Base-by-base conservation (phyloP, 805 yeast genomes). In the Cyberlindnera meyerae region DNA sequence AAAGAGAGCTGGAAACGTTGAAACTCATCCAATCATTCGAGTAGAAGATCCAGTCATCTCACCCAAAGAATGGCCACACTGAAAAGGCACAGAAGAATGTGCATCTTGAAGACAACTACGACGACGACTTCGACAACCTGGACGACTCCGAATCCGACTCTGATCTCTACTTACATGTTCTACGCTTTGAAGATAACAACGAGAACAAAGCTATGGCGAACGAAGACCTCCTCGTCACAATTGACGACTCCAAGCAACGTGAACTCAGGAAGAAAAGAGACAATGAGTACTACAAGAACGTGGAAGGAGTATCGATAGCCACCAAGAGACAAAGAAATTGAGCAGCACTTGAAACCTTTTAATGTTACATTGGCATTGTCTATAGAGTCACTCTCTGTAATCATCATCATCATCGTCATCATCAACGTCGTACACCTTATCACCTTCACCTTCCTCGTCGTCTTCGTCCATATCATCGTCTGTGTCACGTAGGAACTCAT, bases 1-100 rank as follows among this genome's bases (percentile, higher is more conserved):
- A 15, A 11, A 43, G 66, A 33, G 65, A 62, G 31, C 32, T 30
- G 11, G 51, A 53, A 20, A 61, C 67, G 0, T 35, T 55, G 12
- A 45, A 37, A 4, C 34, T 52, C 36, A 45, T 64, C 17, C 42
- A 45, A 6, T 42, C 43, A 18, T 63, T 63, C 43, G 45, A 49
- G 30, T 12, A 43, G 7, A 57, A 57, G 29, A 43, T 58, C 12
- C 16, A 20, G 22, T 20, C 22, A 20, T 20, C n/a, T n/a, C n/a
- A n/a, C n/a, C n/a, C n/a, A n/a, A 15, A 27, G 33, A 9, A 24
- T 7, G 7, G 4, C 16, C 28, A 24, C n/a, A 6, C 18, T 11
- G 14, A 24, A 11, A 24, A 24, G 7, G 13, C 27, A 6, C 9
- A 12, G 13, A 14, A 8, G 13, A 11, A 24, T 24, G 14, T n/a